Percentiles rank a stretch among this genome's conserved stretches.
Conservation (phyloP, 345 rosid genomes). For the Triadica sebifera region DNA sequence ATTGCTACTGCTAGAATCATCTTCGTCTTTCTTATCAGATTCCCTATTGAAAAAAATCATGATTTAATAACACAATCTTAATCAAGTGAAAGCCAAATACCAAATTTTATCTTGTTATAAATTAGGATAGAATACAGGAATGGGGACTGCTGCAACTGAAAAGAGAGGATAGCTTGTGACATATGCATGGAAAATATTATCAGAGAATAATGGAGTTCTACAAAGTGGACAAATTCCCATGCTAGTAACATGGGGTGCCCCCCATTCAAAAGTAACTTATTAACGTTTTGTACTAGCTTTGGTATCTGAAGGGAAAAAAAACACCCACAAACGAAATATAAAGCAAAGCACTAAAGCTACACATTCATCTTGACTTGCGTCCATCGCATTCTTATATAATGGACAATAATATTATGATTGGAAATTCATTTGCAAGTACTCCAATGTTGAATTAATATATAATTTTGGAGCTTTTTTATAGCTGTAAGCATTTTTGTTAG, state of each 20-base stretch:
- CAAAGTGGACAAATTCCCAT: not conserved
- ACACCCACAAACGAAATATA: not conserved
- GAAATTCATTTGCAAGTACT: not conserved
- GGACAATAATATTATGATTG: not conserved
- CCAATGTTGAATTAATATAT: not conserved
- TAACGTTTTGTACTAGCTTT: not conserved
- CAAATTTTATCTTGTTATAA: too few relatives aligned
- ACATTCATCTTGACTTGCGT: not conserved
- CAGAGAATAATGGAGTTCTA: not conserved
- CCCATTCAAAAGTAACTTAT: not conserved
- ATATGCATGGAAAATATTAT: not conserved
- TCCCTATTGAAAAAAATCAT: slow-evolving; percentile 45
- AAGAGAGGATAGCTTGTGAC: not conserved
- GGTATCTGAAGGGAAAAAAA: not conserved
- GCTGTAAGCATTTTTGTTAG: not conserved
- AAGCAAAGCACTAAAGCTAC: not conserved
- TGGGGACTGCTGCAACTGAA: too few relatives aligned
- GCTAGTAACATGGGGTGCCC: not conserved
- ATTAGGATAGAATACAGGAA: too few relatives aligned
- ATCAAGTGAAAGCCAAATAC: not conserved
- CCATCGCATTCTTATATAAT: not conserved
- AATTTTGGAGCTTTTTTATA: not conserved
- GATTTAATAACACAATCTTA: not conserved
- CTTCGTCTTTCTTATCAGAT: slow-evolving; percentile 64
- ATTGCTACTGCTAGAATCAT: slow-evolving; percentile 34